Evolutionary conservation across 2,329 filamentous ascomycete species (phyloP).

Genomic region (Periconia sp.): DNA sequence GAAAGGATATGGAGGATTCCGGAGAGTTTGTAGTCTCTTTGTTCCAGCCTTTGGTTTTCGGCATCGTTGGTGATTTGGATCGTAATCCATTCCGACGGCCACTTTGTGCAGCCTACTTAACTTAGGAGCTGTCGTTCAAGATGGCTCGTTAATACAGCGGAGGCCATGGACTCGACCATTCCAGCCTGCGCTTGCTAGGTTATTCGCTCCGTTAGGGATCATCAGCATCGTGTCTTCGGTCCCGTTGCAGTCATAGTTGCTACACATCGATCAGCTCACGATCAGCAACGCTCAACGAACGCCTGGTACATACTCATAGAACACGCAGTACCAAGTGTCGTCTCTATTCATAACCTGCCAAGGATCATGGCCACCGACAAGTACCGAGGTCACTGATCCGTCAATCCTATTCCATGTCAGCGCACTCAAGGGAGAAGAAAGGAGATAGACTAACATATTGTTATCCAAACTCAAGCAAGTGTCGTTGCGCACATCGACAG

Average conservation of each 20-base stretch:
- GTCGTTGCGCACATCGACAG: conserved; percentile 37
- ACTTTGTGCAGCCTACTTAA: too few species aligned
- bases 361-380: conserved; percentile 40
- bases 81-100: too few species aligned
- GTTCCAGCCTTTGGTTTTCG: too few species aligned
- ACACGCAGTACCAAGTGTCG: conserved; percentile 42
- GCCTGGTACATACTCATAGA: conserved; percentile 37
- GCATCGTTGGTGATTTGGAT: too few species aligned
- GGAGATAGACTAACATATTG: conserved; percentile 31
- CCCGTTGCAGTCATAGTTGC: conserved; percentile 39
- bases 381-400: conserved; percentile 36
- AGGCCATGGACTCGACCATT: conserved; percentile 34
- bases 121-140: too few species aligned
- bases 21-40: too few species aligned
- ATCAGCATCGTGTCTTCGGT: conserved; percentile 24
- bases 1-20: too few species aligned
- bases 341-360: conserved; percentile 26
- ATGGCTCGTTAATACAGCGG: conserved; percentile 33
- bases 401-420: conserved; percentile 32
- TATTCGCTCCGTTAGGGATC: conserved; percentile 39
- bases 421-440: background rate
- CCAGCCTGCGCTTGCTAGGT: conserved; percentile 37
- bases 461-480: conserved; percentile 39
- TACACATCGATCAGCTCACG: conserved; percentile 18
- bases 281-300: background rate